These are phyloP conservation scores for Candida pseudocylindracea DNA, from an alignment of 1,139 yeast genomes.

Conservation along the genomic window DNA sequence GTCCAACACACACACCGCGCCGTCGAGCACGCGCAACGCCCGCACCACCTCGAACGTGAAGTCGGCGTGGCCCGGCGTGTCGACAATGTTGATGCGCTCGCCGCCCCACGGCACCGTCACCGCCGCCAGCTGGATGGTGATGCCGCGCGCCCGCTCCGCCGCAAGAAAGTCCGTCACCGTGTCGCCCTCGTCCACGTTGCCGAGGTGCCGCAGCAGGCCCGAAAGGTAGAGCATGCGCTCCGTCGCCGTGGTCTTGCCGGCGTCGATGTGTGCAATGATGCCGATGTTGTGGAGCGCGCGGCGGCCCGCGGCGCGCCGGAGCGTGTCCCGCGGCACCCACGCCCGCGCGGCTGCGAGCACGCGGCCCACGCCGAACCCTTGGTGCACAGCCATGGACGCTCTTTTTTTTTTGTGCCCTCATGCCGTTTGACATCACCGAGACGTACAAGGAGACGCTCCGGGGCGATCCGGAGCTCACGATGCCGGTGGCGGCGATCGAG, in stretches of 20 bases:
- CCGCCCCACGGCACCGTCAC: slow-evolving; percentile 75
- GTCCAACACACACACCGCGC: slow-evolving; percentile 80
- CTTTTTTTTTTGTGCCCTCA: no score
- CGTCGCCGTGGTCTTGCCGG: slow-evolving; percentile 81
- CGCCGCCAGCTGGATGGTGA: slow-evolving; percentile 93
- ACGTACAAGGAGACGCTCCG: slow-evolving; percentile 60
- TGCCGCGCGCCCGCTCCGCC: slow-evolving; percentile 83
- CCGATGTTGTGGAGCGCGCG: slow-evolving; percentile 27
- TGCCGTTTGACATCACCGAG: slow-evolving; percentile 48
- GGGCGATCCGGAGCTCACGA: slow-evolving; percentile 87
- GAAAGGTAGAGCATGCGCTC: slow-evolving; percentile 82
- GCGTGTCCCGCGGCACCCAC: no score
- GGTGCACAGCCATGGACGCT: no score
- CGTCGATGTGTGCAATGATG: slow-evolving; percentile 71
- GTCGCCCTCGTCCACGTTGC: slow-evolving; percentile 93
- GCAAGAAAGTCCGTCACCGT: slow-evolving; percentile 87
- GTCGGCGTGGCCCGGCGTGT: slow-evolving; percentile 98
- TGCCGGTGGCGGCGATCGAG: slow-evolving; percentile 98
- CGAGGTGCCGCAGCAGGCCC: slow-evolving; percentile 62
- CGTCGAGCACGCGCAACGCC: slow-evolving; percentile 77
- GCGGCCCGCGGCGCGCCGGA: no score
- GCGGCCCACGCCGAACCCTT: no score
- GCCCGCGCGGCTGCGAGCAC: no score
- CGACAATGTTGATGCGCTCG: slow-evolving; percentile 64
- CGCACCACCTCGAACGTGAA: slow-evolving; percentile 88